Conservation (phyloP, 805 yeast species). For the Cyberlindnera meyerae region DNA sequence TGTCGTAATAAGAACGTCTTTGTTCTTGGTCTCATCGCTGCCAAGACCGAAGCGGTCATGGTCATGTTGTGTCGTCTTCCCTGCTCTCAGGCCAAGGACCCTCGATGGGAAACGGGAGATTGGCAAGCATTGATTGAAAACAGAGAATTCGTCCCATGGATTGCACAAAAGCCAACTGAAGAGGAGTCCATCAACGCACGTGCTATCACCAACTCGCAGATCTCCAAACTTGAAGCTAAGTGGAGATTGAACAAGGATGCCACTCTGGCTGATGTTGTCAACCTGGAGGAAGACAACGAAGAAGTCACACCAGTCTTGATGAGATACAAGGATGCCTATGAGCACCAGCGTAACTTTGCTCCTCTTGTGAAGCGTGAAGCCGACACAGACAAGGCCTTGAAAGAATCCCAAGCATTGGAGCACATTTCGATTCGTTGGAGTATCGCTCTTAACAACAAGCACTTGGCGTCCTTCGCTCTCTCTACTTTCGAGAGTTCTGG, state of each 20-base stretch:
- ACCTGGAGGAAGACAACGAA: conserved; percentile 43
- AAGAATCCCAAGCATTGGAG: conserved; percentile 73
- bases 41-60: conserved; percentile 80
- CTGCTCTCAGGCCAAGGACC: conserved; percentile 71
- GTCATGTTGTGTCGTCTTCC: conserved; percentile 85
- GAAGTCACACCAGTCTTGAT: conserved; percentile 68
- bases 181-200: conserved; percentile 55
- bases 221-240: conserved; percentile 67
- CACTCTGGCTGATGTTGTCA: conserved; percentile 60
- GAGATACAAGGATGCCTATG: conserved; percentile 77
- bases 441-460: conserved; percentile 55
- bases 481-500: conserved; percentile 63
- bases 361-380: conserved; percentile 82
- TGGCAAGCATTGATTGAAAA: conserved; percentile 88
- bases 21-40: conserved; percentile 79
- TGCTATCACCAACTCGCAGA: conserved; percentile 57
- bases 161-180: conserved; percentile 65
- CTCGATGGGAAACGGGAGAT: conserved; percentile 79
- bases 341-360: conserved; percentile 79
- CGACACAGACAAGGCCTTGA: conserved; percentile 66
- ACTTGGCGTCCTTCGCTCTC: conserved; percentile 63
- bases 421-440: conserved; percentile 75
- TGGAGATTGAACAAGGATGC: conserved; percentile 76
- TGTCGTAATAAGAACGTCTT: conserved; percentile 83
- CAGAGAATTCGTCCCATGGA: conserved; percentile 75